Evolutionary conservation across 306 rosid genomes (phyloP).

Genomic region (Fagus crenata): DNA sequence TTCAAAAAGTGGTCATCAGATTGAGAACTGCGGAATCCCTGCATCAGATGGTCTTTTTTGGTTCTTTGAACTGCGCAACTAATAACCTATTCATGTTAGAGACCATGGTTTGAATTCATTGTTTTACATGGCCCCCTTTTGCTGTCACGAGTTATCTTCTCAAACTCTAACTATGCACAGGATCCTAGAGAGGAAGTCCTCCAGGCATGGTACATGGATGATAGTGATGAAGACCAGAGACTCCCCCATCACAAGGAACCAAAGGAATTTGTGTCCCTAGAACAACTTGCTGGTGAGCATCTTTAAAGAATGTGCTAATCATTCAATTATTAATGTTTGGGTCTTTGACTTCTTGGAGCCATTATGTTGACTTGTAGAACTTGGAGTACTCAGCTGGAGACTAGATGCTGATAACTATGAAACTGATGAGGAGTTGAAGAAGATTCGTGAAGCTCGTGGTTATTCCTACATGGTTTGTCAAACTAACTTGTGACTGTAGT

Average conservation of each 20-base stretch:
- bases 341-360: constrained; percentile 1
- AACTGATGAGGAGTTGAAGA: constrained; percentile 85
- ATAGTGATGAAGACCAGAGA: constrained; percentile 86
- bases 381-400: constrained; percentile 97
- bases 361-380: constrained; percentile 54
- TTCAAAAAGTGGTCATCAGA: background rate
- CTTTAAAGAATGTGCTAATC: constrained; percentile 10
- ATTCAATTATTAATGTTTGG: constrained; percentile 12
- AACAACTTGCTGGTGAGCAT: constrained; percentile 69
- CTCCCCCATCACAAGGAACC: constrained; percentile 90
- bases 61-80: background rate
- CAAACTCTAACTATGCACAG: constrained; percentile 38
- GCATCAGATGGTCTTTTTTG: background rate
- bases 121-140: background rate
- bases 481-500: background rate
- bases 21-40: background rate
- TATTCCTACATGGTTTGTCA: constrained; percentile 77
- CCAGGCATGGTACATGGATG: constrained; percentile 99
- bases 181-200: constrained; percentile 91
- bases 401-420: constrained; percentile 81
- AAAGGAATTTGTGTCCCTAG: constrained; percentile 75
- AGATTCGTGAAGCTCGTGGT: constrained; percentile 88
- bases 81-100: background rate
- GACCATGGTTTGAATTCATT: constrained; percentile 1
- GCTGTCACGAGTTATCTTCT: constrained; percentile 10